phyloP scores from a whole-genome alignment of 2,329 filamentous ascomycete species.

The Ceratocystis diversiconidia region DNA sequence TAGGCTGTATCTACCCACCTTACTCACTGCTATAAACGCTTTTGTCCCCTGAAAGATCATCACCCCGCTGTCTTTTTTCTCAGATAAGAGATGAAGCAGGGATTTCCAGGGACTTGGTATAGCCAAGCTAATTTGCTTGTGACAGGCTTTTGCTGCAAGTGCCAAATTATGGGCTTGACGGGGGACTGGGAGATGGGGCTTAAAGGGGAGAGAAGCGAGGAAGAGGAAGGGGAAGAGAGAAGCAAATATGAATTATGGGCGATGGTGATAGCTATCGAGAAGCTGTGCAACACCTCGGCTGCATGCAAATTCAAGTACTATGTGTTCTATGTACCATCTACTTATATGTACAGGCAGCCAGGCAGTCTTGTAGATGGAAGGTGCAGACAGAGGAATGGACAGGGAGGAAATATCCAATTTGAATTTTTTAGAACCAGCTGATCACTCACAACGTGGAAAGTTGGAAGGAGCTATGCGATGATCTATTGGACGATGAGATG shows the following conservation, averaged over 20 bases:
- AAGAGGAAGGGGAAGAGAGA: background rate
- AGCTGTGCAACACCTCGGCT: no score
- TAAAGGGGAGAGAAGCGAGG: background rate
- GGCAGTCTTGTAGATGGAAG: background rate
- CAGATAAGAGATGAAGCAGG: no score
- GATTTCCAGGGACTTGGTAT: conserved; percentile 2
- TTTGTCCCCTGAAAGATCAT: no score
- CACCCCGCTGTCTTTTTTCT: no score
- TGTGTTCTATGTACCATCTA: no score
- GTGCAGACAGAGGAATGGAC: background rate
- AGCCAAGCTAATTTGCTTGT: conserved; percentile 9
- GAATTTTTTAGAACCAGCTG: background rate
- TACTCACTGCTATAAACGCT: no score
- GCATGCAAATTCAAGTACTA: no score
- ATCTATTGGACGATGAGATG: background rate
- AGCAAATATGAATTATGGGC: background rate
- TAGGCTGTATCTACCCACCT: no score
- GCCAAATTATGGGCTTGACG: conserved; percentile 16
- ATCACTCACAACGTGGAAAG: background rate
- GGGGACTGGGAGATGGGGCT: background rate
- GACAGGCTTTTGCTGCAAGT: conserved; percentile 14
- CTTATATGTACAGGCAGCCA: background rate
- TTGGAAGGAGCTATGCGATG: background rate
- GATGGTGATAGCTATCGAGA: background rate
- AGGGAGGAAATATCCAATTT: background rate